Percentiles rank a stretch among this genome's conserved stretches.
Evolutionary conservation across 495 filamentous ascomycete species (phyloP).

Genomic region (Elaphomyces granulatus): DNA sequence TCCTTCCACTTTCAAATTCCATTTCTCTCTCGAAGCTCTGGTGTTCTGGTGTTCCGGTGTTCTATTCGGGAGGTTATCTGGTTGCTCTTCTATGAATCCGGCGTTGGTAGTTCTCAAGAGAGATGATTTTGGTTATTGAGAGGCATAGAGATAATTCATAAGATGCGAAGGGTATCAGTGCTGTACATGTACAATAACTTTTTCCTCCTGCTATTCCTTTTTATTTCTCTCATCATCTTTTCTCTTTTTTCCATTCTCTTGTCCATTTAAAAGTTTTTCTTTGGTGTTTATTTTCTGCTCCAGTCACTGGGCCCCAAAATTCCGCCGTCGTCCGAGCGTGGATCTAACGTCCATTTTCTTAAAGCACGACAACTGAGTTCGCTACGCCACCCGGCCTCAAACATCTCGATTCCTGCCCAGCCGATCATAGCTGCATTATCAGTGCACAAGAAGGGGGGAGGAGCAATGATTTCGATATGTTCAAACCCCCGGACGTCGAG

Average conservation of each 20-base stretch:
- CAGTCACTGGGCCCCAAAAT: constrained; percentile 31
- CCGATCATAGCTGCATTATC: constrained; percentile 99
- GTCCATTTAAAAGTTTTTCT: constrained; percentile 1
- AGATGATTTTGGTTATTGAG: too few relatives aligned
- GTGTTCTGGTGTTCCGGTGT: too few relatives aligned
- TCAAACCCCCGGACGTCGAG: constrained; percentile 49
- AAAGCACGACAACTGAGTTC: constrained; percentile 42
- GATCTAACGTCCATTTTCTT: constrained; percentile 69
- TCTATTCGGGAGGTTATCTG: not conserved
- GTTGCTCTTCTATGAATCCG: not conserved
- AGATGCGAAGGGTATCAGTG: too few relatives aligned
- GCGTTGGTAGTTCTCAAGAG: too few relatives aligned
- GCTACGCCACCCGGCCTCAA: constrained; percentile 55
- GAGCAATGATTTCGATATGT: constrained; percentile 50
- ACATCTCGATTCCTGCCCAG: constrained; percentile 92
- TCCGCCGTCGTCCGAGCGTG: constrained; percentile 36
- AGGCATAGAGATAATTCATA: too few relatives aligned
- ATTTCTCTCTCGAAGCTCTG: too few relatives aligned
- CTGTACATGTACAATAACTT: too few relatives aligned
- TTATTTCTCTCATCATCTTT: not conserved
- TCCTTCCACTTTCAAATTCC: too few relatives aligned
- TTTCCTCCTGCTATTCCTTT: too few relatives aligned
- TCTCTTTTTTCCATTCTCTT: not conserved
- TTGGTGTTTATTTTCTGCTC: constrained; percentile 8
- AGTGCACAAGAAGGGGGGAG: constrained; percentile 64